phyloP scores from a whole-genome alignment of 116 monocot genomes.

The Thalassia testudinum region DNA sequence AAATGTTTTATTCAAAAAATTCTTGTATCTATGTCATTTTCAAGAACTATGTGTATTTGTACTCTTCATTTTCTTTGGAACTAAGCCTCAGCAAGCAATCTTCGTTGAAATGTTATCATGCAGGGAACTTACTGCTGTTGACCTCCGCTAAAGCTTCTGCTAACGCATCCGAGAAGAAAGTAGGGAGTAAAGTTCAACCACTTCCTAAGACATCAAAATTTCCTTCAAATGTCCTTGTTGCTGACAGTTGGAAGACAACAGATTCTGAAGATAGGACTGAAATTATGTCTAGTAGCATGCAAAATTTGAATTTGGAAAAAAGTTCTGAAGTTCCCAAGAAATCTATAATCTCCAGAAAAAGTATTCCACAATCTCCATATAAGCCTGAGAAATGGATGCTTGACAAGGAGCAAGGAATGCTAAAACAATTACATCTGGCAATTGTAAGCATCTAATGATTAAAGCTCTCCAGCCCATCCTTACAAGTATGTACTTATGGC shows the following conservation, averaged over 20 bases:
- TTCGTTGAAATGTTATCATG: too few species aligned
- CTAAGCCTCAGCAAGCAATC: too few species aligned
- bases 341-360: conserved; percentile 13
- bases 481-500: too few species aligned
- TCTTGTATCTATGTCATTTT: too few species aligned
- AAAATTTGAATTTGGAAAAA: conserved; percentile 30
- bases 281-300: conserved; percentile 12
- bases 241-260: background rate
- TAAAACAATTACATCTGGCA: conserved; percentile 72
- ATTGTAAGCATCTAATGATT: conserved; percentile 36
- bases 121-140: conserved; percentile 1
- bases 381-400: conserved; percentile 82
- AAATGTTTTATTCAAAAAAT: too few species aligned
- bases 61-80: too few species aligned
- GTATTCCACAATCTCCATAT: conserved; percentile 22
- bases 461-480: too few species aligned
- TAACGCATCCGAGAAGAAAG: conserved; percentile 11
- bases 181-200: background rate
- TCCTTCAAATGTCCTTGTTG: background rate
- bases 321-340: conserved; percentile 2
- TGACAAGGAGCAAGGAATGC: conserved; percentile 29
- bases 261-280: conserved; percentile 5
- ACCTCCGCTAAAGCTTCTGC: conserved; percentile 12
- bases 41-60: too few species aligned
- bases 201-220: conserved; percentile 6